phyloP scores from a whole-genome alignment of 2,329 filamentous ascomycete genomes.

The Claviceps sp. region DNA sequence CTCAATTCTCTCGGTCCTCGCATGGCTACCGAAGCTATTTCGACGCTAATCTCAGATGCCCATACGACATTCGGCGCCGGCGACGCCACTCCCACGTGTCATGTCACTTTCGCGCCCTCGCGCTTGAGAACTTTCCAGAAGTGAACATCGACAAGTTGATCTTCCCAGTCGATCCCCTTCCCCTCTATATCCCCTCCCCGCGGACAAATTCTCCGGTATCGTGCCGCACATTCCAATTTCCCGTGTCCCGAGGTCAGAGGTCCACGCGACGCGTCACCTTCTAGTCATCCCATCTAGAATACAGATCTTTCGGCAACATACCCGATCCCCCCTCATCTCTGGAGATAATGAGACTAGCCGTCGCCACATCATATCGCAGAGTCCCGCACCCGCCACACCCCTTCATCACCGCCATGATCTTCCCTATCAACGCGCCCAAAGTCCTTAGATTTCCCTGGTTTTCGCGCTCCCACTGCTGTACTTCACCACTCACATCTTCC shows the following conservation, averaged over 20 bases:
- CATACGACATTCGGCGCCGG: background rate
- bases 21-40: background rate
- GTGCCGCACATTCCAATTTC: too few relatives aligned
- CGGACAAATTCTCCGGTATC: too few relatives aligned
- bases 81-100: background rate
- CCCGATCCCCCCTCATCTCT: background rate
- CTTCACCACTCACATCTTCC: constrained; percentile 20
- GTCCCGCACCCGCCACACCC: background rate
- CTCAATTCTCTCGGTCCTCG: background rate
- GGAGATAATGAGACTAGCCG: background rate
- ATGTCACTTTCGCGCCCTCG: background rate
- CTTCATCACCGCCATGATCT: constrained; percentile 1
- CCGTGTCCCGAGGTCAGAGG: too few relatives aligned
- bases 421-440: constrained; percentile 19
- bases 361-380: background rate
- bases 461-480: constrained; percentile 22
- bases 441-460: constrained; percentile 18
- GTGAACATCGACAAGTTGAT: background rate
- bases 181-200: too few relatives aligned
- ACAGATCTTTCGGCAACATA: constrained; percentile 1
- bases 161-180: background rate
- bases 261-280: too few relatives aligned
- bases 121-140: background rate
- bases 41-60: background rate
- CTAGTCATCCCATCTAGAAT: constrained; percentile 1